Evolutionary conservation across 1,284 basidiomycete genomes (phyloP), one percentile per base, ranked within the genome.

Genomic region (Melampsora abietis-canadensis): DNA sequence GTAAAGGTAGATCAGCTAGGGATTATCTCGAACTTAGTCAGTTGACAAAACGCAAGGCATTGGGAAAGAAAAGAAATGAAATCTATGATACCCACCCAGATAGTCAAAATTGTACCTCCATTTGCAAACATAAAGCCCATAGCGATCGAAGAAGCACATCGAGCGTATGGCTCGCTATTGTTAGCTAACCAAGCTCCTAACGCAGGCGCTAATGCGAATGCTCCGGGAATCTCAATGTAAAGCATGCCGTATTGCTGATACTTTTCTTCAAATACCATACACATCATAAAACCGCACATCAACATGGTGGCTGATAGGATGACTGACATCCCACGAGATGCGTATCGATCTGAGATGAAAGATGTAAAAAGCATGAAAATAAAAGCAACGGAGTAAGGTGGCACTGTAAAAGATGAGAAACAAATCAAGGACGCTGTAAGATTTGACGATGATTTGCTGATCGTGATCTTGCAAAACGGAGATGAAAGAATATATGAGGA

Each of bases 131-230:
- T 59, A 21, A 48, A 54, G 24, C 62, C 69, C 12, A 73, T 31
- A 10, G 69, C 69, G 3, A 66, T 14, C 14, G 62, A 27, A 31
- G 51, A 65, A 24, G 63, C 64, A 24, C 59, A 51, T 10, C 70
- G 62, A 10, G 47, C 47, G 31, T 74, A 66, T 5, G 63, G 63
- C 24, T 65, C 51, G 19, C 51, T 59, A 57, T 74, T 74, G 40
- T 66, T 66, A 19, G 47, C 62, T 54, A 66, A 37, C 70, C 70
- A 74, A 19, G 70, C 70, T 14, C 37, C 63, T 44, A 74, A 37
- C 10, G 31, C 46, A 4, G 70, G 63, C 17, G 59, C 54, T 5
- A 48, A n/a, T 0, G 34, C 62, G 17, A 44, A 66, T 30, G 63
- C 17, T 31, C 70, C 70, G 3, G 57, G 37, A 27, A 74, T 54